Evolutionary conservation across 75 land plant species (phyloP), one percentile per base, ranked within the genome.

Genomic region (Selaginella moellendorffii): DNA sequence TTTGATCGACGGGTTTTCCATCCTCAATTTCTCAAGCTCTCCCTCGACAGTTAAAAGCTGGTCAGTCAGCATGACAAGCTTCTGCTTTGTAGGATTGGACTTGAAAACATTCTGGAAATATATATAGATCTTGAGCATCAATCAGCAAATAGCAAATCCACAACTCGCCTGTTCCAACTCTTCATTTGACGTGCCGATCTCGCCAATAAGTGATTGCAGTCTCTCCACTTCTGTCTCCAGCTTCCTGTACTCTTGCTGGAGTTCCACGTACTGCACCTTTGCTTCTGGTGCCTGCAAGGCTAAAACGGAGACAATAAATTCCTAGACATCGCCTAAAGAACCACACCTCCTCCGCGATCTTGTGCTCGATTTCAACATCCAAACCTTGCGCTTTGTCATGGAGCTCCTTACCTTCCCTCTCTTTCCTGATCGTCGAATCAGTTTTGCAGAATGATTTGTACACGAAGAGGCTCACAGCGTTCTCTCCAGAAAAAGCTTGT

Each of bases 11-110:
- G 22, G 10, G 12, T 51, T 52, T 62, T 70, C 67, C 26, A 19
- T 24, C 54, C 63, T 63, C 19, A 70, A 22, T 12, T 28, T 42
- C 10, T 29, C 23, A 12, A 70, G 22, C 36, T 64, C 67, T 62
- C 28, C 67, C 53, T 70, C 72, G 18, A 65, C 72, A 63, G 12
- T 28, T n/a, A 70, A 29, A 9, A 63, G 58, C 23, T 70, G 67
- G 26, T 70, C 72, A 27, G 52, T 21, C 56, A 70, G 26, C 31
- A 18, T 53, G 0, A 63, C 42, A 26, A 24, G 25, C 62, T 27
- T 70, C 52, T 70, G 67, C 60, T 70, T 70, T 21, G 30, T 2
- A 26, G 67, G 65, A 17, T 28, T 30, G 22, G 65, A 9, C 2
- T 64, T 64, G 1, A 42, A 31, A 20, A 64, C 17, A 14, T 30